Base-by-base conservation (phyloP, 2,329 filamentous ascomycete genomes). In the Exophiala sp. region DNA sequence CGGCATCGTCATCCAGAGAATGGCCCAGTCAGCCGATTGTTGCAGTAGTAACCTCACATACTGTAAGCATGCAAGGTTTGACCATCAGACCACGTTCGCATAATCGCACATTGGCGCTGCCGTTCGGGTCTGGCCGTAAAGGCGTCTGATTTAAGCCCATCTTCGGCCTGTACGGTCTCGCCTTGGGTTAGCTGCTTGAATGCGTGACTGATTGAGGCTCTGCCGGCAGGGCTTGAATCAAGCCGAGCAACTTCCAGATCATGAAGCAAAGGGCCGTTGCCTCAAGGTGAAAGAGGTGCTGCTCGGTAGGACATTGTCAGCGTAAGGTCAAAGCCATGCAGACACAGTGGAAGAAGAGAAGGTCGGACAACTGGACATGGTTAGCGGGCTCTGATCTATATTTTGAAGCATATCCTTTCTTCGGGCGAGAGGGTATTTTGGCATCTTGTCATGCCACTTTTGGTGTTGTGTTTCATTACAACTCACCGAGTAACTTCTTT, bases 41-140 rank as follows among this genome's bases (percentile, higher is more conserved):
- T 18, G 38, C 42, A 11, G 33, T 29, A 29, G 24, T 29, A 8
- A 29, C 24, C 24, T 29, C 7, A 29, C 5, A 29, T 29, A n/a
- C n/a, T n/a, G n/a, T n/a, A 29, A 50, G 21, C 39, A 47, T 55
- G 38, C 8, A 32, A n/a, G 40, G 38, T 42, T 50, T 12, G 18
- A 29, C 11, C 20, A 50, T 55, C 53, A 55, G 47, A 38, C 53
- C 53, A 55, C 53, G 40, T 51, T 35, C 39, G 48, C 53, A 50
- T 52, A 50, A 55, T 48, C 48, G 42, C 43, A 11, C 21, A 38
- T 20, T 18, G 21, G 43, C 35, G 35, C 14, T 10, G 35, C 3
- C 35, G 10, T 38, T 29, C 35, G 35, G 35, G 11, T 38, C 35
- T 42, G 21, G 10, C 21, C 12, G 11, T 29, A 5, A 24, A 29